Evolutionary conservation across 2,329 filamentous ascomycete species (phyloP), one percentile per base, ranked within the genome.

Genomic region (Neofusicoccum sp.): DNA sequence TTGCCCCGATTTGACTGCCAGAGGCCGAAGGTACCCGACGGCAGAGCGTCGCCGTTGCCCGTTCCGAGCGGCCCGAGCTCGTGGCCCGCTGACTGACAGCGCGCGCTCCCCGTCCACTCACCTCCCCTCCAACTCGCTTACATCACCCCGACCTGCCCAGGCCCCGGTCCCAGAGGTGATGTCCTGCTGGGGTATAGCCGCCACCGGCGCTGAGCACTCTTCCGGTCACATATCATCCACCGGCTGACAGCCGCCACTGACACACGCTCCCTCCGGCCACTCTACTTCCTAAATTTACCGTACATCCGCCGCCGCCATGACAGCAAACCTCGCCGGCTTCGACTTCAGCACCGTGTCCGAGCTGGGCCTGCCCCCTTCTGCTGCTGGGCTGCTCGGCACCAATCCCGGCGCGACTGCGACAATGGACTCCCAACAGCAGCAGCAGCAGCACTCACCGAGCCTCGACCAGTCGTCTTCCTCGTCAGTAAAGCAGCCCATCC

Each of bases 401-500:
- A 6, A 4, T n/a, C 4, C 4, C 38, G n/a, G 4, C 12, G 12
- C n/a, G 14, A n/a, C 12, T 40, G 38, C 12, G 12, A 20, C 20
- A 20, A 20, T 20, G 20, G 12, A 53, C 11, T 12, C 12, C 24
- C n/a, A 26, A n/a, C 36, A 12, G 4, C 49, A 41, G 49, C 33
- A 41, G 49, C 33, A 20, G 20, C 20, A 20, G 20, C 20, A 20
- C 20, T 20, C 20, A 20, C 20, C 20, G 20, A 20, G 2, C 20
- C 20, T 20, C 20, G 20, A 20, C 20, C 20, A 20, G 20, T 20
- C 34, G 33, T 40, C 48, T 8, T 43, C 51, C 14, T 54, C 49
- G 24, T 31, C 36, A 8, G 36, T 20, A 33, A 56, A 56, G 36
- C 51, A 71, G 4, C 73, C 73, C 40, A 72, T 76, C 41, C 70